Percentiles rank a stretch among this genome's conserved stretches.
phyloP scores from a whole-genome alignment of 441 rosid species.

The Brassica balearica region DNA sequence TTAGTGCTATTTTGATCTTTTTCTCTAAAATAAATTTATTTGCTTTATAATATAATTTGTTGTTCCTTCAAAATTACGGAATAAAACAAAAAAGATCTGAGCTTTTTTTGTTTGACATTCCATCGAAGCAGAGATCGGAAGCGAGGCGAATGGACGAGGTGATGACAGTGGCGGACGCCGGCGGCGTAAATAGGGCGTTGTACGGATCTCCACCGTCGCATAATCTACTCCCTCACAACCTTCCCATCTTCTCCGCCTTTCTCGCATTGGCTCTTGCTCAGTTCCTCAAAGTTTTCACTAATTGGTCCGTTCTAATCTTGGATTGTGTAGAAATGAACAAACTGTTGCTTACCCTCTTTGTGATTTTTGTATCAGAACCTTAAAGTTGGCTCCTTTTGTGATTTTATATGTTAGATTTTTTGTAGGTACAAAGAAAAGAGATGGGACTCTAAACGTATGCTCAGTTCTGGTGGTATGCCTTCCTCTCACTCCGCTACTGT shows the following conservation, averaged over 20 bases:
- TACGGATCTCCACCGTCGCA: constrained; percentile 49
- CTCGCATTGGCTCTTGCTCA: constrained; percentile 94
- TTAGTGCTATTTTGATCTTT: too few relatives aligned
- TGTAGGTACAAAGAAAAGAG: constrained; percentile 94
- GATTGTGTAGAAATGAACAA: not conserved
- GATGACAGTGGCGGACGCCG: constrained; percentile 63
- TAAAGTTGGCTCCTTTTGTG: not conserved
- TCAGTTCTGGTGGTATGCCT: constrained; percentile 99
- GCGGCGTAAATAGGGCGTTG: constrained; percentile 36
- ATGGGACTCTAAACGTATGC: constrained; percentile 92
- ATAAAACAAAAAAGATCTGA: constrained; percentile 8
- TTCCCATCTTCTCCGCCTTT: constrained; percentile 89
- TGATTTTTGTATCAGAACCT: not conserved
- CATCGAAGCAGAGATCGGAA: not conserved
- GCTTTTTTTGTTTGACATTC: not conserved
- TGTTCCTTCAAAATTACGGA: not conserved
- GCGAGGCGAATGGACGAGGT: constrained; percentile 66
- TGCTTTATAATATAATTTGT: not conserved
- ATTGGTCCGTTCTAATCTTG: constrained; percentile 68
- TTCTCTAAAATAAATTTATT: not conserved
- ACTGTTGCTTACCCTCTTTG: not conserved
- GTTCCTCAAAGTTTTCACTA: constrained; percentile 93
- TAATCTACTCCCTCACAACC: constrained; percentile 61
- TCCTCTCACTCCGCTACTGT: constrained; percentile 97
- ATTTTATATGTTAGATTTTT: constrained; percentile 61